Percentiles rank a stretch among this genome's conserved stretches.
Conservation (phyloP, 78 protist species). For the Dictyostelium firmibasis region DNA sequence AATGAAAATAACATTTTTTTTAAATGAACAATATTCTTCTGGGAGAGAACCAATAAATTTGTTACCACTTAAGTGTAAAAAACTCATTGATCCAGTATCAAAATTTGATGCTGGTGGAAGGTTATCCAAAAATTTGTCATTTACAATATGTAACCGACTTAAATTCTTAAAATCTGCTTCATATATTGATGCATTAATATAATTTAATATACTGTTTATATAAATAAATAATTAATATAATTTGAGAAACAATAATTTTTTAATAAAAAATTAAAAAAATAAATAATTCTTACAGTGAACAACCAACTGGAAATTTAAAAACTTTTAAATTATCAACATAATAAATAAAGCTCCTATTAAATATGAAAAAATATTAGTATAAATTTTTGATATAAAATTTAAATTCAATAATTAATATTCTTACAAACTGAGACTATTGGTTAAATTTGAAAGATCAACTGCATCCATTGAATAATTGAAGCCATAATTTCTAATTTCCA, state of each 20-base stretch:
- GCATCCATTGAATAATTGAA: not conserved
- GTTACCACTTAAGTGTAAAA: too few species aligned
- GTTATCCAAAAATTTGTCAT: not conserved
- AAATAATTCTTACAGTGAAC: too few species aligned
- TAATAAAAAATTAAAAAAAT: too few species aligned
- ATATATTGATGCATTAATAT: not conserved
- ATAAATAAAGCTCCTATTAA: too few species aligned
- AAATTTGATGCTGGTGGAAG: not conserved
- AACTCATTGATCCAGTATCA: not conserved
- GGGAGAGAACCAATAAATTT: not conserved
- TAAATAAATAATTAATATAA: too few species aligned
- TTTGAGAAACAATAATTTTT: too few species aligned
- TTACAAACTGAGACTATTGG: not conserved
- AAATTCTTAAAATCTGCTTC: not conserved
- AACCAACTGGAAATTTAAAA: too few species aligned
- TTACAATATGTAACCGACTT: too few species aligned
- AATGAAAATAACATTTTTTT: not conserved
- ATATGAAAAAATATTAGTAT: not conserved
- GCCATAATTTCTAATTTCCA: not conserved
- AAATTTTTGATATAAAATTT: not conserved
- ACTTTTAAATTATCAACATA: too few species aligned
- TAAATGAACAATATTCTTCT: not conserved
- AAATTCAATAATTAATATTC: not conserved
- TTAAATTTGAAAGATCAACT: not conserved
- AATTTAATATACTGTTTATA: too few species aligned